Evolutionary conservation across 331 rosid genomes (phyloP), one percentile per base, ranked within the genome.

Genomic region (Ulmus americana): DNA sequence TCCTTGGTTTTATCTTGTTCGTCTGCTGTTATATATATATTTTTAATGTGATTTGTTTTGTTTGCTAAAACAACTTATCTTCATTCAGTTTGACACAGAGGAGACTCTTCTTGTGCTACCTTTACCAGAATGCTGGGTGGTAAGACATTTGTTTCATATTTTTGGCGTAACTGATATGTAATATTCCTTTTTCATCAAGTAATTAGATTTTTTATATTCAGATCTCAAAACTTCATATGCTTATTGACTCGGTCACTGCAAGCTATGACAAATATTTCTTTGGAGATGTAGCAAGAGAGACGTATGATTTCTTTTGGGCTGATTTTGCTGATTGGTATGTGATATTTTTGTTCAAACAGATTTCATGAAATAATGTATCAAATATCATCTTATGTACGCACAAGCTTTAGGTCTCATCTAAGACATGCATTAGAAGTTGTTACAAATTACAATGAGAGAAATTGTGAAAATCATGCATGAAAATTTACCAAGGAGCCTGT

Each of bases 241-340:
- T 86, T 53, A 66, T 91, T 65, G 97, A 88, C 70, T 74, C 71
- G 45, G 90, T 74, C 79, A 88, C 83, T 39, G 63, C 80, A 71
- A 91, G 89, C 82, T 91, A 91, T 64, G 97, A 91, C 63, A 88
- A 91, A 72, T 88, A 74, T 85, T 88, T 80, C 84, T 88, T 88
- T 71, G 97, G 97, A 71, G 97, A 91, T 71, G 83, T 85, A 54
- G 97, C 94, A 63, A 84, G 97, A 71, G 97, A 91, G 72, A 70
- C 74, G 16, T 91, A 88, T 73, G 94, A 88, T 65, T 91, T 91
- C 80, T 91, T 91, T 78, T 91, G 97, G 97, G 90, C 84, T 54
- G 97, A 91, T 81, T 88, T 91, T 66, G 97, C 97, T 16, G 97
- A 91, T 74, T 91, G 97, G 97, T 91, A 86, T 35, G 74, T 59